Base-by-base conservation (phyloP, 2,329 filamentous ascomycete genomes). In the Colletotrichum noveboracense region DNA sequence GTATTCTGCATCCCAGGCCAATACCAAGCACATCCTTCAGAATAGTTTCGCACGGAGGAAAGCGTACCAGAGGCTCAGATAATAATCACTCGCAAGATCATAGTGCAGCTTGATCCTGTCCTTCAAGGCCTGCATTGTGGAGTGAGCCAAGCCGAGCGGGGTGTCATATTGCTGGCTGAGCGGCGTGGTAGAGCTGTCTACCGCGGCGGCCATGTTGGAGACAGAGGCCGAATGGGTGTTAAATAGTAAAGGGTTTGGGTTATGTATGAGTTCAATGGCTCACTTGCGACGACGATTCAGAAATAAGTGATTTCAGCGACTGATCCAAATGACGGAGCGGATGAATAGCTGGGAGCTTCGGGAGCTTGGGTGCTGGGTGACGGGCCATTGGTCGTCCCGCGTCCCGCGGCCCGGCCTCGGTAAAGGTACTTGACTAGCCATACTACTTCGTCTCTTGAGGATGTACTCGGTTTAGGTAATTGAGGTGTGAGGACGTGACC, bases 61-160 rank as follows among this genome's bases (percentile, higher is more conserved):
- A 48, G 79, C 79, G 58, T 86, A 91, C 91, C 91, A 92, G 24
- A 92, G 84, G 38, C 87, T 90, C 76, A 92, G 87, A 78, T 93
- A 92, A 80, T 92, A 92, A 79, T 92, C 90, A 68, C 89, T 91
- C 30, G 90, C 89, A 18, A 92, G 85, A 77, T 92, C 90, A 78
- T 93, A 92, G 80, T 92, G 91, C 75, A 87, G 86, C 84, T 90
- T 90, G 80, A 91, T 91, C 70, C 90, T 86, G 75, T 89, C 89
- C 80, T 91, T 91, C 77, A 91, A 83, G 14, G 87, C 85, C 78
- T 87, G 85, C 84, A 87, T 85, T 6, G 86, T 87, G 13, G 85
- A 85, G 80, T 88, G 86, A 36, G 84, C 84, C 34, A 88, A 80
- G 18, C 86, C 86, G 30, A 88, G 78, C 6, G 85, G 86, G 48